These are phyloP conservation scores for Kregervanrija pseudodelftensis DNA, from an alignment of 805 yeast genomes.

Conservation along the genomic window DNA sequence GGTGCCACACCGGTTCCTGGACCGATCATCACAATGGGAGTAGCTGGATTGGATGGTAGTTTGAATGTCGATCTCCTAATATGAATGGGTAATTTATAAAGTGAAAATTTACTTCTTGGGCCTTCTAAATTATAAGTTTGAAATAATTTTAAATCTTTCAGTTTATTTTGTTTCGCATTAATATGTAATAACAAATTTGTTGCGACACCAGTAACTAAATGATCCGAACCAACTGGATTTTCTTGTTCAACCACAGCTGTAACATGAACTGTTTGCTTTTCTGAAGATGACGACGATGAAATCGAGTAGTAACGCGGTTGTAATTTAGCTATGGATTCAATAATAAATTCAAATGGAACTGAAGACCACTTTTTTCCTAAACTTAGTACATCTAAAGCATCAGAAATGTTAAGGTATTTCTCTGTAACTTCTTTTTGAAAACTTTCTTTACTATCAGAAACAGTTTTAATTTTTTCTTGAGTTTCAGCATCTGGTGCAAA, in stretches of 20 bases:
- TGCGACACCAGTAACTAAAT: constrained; percentile 73
- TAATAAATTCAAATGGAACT: constrained; percentile 78
- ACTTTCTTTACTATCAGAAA: constrained; percentile 60
- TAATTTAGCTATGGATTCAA: constrained; percentile 74
- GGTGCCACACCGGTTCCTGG: constrained; percentile 99
- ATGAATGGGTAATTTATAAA: constrained; percentile 77
- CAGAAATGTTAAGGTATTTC: constrained; percentile 66
- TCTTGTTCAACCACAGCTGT: constrained; percentile 89
- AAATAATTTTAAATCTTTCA: constrained; percentile 31
- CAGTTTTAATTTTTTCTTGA: constrained; percentile 39
- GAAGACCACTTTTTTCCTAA: constrained; percentile 57
- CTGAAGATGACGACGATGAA: constrained; percentile 78
- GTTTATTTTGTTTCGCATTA: constrained; percentile 50
- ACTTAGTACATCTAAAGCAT: constrained; percentile 58
- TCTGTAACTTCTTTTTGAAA: constrained; percentile 62
- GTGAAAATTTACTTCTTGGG: constrained; percentile 55
- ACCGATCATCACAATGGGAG: constrained; percentile 88
- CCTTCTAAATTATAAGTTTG: constrained; percentile 72
- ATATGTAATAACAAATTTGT: constrained; percentile 80
- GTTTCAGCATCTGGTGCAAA: constrained; percentile 70
- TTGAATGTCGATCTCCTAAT: constrained; percentile 93
- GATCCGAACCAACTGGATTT: constrained; percentile 25
- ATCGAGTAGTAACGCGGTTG: constrained; percentile 96
- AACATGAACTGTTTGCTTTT: constrained; percentile 67
- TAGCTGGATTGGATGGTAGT: constrained; percentile 75